Percentiles rank a stretch among this genome's conserved stretches.
phyloP scores from a whole-genome alignment of 1,284 basidiomycete genomes.

The Naganishia liquefaciens region DNA sequence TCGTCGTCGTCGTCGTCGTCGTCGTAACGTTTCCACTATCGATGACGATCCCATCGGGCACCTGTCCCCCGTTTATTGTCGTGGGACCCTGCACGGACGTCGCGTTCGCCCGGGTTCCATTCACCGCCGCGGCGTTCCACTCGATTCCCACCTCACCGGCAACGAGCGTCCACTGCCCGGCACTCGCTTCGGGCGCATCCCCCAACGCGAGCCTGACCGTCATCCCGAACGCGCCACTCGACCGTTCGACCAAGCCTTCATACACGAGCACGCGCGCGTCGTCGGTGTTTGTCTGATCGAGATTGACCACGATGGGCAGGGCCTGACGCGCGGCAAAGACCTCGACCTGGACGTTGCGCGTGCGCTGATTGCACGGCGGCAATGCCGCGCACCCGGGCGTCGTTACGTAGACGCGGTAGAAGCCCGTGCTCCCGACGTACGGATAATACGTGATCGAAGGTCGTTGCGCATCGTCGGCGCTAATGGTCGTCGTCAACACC shows the following conservation, averaged over 20 bases:
- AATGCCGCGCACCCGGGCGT: slow-evolving; percentile 82
- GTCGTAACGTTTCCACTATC: slow-evolving; percentile 32
- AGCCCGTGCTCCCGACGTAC: slow-evolving; percentile 81
- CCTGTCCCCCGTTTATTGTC: slow-evolving; percentile 5
- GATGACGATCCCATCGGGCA: slow-evolving; percentile 11
- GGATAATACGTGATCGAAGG: slow-evolving; percentile 87
- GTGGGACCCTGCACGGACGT: background rate
- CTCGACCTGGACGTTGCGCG: slow-evolving; percentile 71
- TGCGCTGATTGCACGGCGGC: slow-evolving; percentile 77
- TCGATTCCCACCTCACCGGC: slow-evolving; percentile 7
- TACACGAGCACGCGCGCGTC: slow-evolving; percentile 72
- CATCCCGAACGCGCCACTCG: slow-evolving; percentile 67
- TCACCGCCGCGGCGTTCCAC: slow-evolving; percentile 5
- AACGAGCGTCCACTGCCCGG: slow-evolving; percentile 50
- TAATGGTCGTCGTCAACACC: slow-evolving; percentile 69
- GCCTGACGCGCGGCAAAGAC: slow-evolving; percentile 74
- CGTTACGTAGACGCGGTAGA: slow-evolving; percentile 79
- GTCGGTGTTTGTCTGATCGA: slow-evolving; percentile 72
- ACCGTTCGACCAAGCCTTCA: slow-evolving; percentile 74
- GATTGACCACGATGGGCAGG: slow-evolving; percentile 64
- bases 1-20: slow-evolving; percentile 30
- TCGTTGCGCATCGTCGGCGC: slow-evolving; percentile 61
- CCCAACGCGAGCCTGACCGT: slow-evolving; percentile 72
- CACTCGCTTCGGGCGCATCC: slow-evolving; percentile 62
- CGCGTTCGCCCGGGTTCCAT: slow-evolving; percentile 7